Conservation (phyloP, 202 grass and related monocot species). For the Saccharum hybrid region DNA sequence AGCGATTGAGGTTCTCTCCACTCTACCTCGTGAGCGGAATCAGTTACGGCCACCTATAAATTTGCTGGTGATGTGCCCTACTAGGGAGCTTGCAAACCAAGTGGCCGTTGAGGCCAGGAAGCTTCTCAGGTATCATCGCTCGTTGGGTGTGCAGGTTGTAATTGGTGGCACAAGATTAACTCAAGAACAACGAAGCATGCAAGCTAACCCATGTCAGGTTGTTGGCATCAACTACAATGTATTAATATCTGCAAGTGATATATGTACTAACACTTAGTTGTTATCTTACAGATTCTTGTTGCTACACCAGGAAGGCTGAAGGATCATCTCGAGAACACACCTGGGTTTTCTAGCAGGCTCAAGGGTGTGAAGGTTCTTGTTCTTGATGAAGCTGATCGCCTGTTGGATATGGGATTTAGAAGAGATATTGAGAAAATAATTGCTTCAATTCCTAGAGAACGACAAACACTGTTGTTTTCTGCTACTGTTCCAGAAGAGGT, state of each 20-base stretch:
- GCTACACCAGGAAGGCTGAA: conserved; percentile 94
- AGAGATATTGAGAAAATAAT: conserved; percentile 97
- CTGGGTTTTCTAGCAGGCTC: conserved; percentile 76
- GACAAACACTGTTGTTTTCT: conserved; percentile 97
- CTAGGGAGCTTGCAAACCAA: conserved; percentile 91
- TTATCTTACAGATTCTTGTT: conserved; percentile 75
- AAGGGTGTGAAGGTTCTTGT: conserved; percentile 93
- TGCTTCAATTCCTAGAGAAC: conserved; percentile 75
- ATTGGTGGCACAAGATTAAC: conserved; percentile 88
- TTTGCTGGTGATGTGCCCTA: conserved; percentile 85
- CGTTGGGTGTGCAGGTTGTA: conserved; percentile 80
- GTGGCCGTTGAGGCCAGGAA: conserved; percentile 89
- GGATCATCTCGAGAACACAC: conserved; percentile 92
- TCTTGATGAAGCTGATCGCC: conserved; percentile 96
- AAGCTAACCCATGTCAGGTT: conserved; percentile 92
- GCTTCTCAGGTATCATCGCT: conserved; percentile 87
- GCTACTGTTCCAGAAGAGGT: conserved; percentile 94
- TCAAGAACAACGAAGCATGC: conserved; percentile 84
- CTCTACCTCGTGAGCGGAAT: conserved; percentile 49
- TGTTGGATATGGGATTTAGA: conserved; percentile 98
- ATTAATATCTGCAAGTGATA: conserved; percentile 21
- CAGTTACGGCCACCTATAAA: conserved; percentile 74
- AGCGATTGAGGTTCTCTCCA: conserved; percentile 81
- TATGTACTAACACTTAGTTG: conserved; percentile 41
- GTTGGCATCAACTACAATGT: conserved; percentile 21